A percentile compares a stretch with the other conserved stretches of the same genome.
These are phyloP conservation scores for Myriosclerotinia duriaeana DNA, from an alignment of 2,329 filamentous ascomycete species.

Conservation along the genomic window DNA sequence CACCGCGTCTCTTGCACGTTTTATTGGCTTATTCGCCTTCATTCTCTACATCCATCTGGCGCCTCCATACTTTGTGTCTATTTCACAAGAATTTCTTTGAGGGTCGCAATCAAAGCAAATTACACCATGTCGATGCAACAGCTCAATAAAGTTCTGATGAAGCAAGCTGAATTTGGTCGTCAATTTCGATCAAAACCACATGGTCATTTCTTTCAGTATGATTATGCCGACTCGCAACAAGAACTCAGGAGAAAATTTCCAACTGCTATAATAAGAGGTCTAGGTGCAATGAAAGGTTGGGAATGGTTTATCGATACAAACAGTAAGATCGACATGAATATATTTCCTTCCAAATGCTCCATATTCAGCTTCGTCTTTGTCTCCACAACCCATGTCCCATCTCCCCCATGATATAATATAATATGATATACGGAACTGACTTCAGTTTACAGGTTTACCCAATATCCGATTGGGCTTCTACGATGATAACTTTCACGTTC, in stretches of 20 bases:
- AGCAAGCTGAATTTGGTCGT: not conserved
- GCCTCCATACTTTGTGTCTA: not conserved
- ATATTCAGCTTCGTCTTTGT: not conserved
- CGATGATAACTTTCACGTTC: not conserved
- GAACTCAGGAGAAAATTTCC: not conserved
- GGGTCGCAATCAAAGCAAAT: not conserved
- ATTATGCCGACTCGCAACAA: conserved; percentile 12
- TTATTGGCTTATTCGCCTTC: not conserved
- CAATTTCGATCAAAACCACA: not conserved
- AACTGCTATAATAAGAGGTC: not conserved
- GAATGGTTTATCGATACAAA: conserved; percentile 17
- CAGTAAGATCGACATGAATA: not conserved
- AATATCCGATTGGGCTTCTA: conserved; percentile 7
- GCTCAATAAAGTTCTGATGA: not conserved
- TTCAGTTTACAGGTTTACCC: not conserved
- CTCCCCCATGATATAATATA: not conserved
- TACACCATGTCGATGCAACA: conserved; percentile 12
- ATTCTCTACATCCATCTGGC: not conserved
- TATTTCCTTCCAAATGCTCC: not conserved
- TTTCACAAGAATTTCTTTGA: not conserved
- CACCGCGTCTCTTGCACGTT: not conserved
- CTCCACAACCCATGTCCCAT: not conserved
- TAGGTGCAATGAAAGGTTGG: not conserved
- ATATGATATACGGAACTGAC: not conserved
- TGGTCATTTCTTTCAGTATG: conserved; percentile 11